Percentiles rank a stretch among this genome's conserved stretches.
These are phyloP conservation scores for Rhizoctonia solani DNA, from an alignment of 1,284 basidiomycete species.

Conservation along the genomic window DNA sequence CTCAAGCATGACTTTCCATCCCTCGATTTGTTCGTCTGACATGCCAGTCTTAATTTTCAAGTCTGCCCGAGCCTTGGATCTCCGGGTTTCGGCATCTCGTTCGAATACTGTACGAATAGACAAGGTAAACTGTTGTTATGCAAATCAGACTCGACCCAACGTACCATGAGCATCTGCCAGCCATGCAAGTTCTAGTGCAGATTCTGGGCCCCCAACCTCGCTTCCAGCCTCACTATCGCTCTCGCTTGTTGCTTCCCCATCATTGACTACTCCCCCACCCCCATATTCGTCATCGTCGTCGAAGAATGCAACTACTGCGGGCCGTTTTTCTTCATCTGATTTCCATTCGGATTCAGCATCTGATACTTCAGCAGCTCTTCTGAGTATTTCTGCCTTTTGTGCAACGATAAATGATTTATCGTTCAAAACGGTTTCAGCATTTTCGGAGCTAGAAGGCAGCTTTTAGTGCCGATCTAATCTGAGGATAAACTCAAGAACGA, in stretches of 20 bases:
- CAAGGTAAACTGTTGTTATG: slow-evolving; percentile 34
- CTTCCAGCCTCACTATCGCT: slow-evolving; percentile 36
- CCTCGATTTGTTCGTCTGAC: slow-evolving; percentile 82
- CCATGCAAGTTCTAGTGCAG: slow-evolving; percentile 24
- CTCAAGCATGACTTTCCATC: slow-evolving; percentile 86
- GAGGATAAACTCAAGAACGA: slow-evolving; percentile 38
- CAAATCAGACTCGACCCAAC: background rate
- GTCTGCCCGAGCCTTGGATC: slow-evolving; percentile 65
- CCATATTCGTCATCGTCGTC: slow-evolving; percentile 53
- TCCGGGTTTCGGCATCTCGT: slow-evolving; percentile 70
- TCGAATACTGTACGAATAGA: slow-evolving; percentile 59
- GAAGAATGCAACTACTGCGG: slow-evolving; percentile 46
- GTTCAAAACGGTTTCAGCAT: slow-evolving; percentile 52
- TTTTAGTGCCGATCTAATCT: background rate
- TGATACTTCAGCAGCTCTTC: slow-evolving; percentile 62
- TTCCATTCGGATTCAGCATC: slow-evolving; percentile 45
- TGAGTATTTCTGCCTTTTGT: slow-evolving; percentile 80
- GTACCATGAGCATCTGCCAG: slow-evolving; percentile 34
- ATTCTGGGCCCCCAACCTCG: slow-evolving; percentile 38
- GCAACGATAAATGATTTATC: slow-evolving; percentile 68
- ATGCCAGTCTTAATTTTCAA: slow-evolving; percentile 70
- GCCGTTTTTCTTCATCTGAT: slow-evolving; percentile 64
- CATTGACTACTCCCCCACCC: slow-evolving; percentile 36
- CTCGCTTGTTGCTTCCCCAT: slow-evolving; percentile 42
- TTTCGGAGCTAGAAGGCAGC: slow-evolving; percentile 48